phyloP scores from a whole-genome alignment of 805 yeast genomes.

The Metschnikowia proteae region DNA sequence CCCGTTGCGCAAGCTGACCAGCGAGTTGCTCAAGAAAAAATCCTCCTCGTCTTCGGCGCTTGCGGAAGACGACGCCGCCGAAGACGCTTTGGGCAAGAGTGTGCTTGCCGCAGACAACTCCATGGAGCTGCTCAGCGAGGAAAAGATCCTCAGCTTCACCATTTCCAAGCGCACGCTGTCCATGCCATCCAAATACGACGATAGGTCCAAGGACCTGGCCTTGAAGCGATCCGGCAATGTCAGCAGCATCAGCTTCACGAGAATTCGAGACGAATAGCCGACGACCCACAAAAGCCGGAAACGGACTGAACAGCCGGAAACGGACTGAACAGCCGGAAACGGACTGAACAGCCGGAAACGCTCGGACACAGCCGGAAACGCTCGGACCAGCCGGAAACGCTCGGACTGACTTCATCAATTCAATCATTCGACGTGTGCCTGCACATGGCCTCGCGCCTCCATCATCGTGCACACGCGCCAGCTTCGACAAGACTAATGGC shows the following conservation, averaged over 20 bases:
- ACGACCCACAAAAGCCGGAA: not conserved
- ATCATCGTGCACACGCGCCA: not conserved
- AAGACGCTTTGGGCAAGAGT: not conserved
- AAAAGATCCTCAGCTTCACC: not conserved
- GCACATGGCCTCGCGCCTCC: not conserved
- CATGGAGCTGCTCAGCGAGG: conserved; percentile 4
- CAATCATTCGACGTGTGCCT: not conserved
- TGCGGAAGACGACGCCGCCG: not conserved
- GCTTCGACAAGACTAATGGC: not conserved
- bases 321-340: no score
- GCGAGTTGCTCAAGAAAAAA: not conserved
- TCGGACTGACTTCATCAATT: no score
- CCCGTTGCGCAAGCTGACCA: not conserved
- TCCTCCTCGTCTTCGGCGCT: not conserved
- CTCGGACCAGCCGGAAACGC: no score
- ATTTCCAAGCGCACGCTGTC: not conserved
- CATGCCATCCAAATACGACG: not conserved
- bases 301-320: no score
- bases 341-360: no score
- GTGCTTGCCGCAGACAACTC: not conserved
- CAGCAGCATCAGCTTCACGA: conserved; percentile 17
- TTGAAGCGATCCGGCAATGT: conserved; percentile 8
- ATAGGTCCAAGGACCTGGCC: conserved; percentile 1
- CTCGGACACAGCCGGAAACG: no score
- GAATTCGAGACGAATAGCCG: conserved; percentile 14